Evolutionary conservation across 495 filamentous ascomycete genomes (phyloP).

Genomic region (Penicillium coprophilum): DNA sequence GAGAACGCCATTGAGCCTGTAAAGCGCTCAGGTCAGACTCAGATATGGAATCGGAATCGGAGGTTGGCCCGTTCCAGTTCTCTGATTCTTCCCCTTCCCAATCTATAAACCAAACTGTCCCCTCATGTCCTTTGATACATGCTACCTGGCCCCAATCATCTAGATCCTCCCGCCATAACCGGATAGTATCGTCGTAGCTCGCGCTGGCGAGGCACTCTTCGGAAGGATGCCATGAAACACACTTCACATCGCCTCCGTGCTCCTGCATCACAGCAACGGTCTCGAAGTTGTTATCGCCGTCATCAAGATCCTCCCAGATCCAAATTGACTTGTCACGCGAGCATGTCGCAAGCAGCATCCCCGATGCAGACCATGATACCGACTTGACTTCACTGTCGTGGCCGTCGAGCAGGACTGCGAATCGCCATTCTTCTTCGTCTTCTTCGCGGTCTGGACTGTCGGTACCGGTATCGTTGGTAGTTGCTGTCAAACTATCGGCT

Average conservation of each 20-base stretch:
- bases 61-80: neutral
- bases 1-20: constrained; percentile 40
- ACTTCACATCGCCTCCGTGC: constrained; percentile 93
- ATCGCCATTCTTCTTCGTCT: constrained; percentile 81
- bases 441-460: constrained; percentile 33
- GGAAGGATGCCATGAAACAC: constrained; percentile 83
- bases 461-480: constrained; percentile 9
- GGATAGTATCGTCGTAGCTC: constrained; percentile 89
- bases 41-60: neutral
- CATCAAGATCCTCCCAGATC: constrained; percentile 92
- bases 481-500: constrained; percentile 22
- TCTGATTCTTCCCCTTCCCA: constrained; percentile 69
- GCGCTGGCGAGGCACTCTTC: constrained; percentile 78
- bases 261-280: constrained; percentile 92
- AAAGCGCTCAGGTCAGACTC: constrained; percentile 13
- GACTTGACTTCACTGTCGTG: constrained; percentile 93
- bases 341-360: constrained; percentile 84
- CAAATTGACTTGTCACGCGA: constrained; percentile 93
- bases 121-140: constrained; percentile 69
- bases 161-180: constrained; percentile 84
- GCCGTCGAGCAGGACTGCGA: constrained; percentile 83
- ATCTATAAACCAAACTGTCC: constrained; percentile 84
- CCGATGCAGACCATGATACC: constrained; percentile 75
- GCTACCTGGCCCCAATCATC: constrained; percentile 93
- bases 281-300: constrained; percentile 90